Evolutionary conservation across 2,329 filamentous ascomycete species (phyloP).

Genomic region (Curvularia lunata): DNA sequence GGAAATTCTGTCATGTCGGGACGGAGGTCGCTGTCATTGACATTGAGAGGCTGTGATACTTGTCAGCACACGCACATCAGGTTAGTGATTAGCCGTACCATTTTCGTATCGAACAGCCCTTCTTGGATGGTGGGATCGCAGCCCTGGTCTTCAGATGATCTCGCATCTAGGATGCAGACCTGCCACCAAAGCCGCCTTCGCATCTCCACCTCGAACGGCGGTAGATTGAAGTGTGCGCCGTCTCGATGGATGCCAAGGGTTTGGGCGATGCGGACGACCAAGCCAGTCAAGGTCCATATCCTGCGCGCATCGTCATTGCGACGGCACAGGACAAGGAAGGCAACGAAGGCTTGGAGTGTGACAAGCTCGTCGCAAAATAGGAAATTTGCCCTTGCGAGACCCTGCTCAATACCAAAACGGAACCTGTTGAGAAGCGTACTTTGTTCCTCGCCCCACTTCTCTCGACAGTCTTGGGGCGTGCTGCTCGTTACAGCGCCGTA

Average conservation of each 20-base stretch:
- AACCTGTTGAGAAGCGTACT: conserved; percentile 59
- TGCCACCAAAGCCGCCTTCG: conserved; percentile 67
- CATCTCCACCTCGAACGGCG: conserved; percentile 67
- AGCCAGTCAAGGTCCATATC: conserved; percentile 65
- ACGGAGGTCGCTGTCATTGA: conserved; percentile 61
- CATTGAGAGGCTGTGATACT: conserved; percentile 56
- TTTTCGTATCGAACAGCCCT: conserved; percentile 65
- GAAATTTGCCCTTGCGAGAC: conserved; percentile 67
- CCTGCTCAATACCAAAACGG: conserved; percentile 68
- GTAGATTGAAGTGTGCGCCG: conserved; percentile 60
- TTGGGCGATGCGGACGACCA: conserved; percentile 65
- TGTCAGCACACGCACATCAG: conserved; percentile 8
- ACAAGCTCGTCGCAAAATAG: conserved; percentile 67
- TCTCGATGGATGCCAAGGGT: conserved; percentile 67
- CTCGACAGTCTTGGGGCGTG: conserved; percentile 55
- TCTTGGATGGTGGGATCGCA: conserved; percentile 66
- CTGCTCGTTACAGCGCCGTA: conserved; percentile 63
- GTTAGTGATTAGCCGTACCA: conserved; percentile 36
- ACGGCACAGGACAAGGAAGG: conserved; percentile 65
- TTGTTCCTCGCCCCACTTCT: conserved; percentile 60
- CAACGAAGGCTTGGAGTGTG: conserved; percentile 66
- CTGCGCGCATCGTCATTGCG: conserved; percentile 58
- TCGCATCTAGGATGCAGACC: conserved; percentile 63
- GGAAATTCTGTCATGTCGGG: conserved; percentile 59
- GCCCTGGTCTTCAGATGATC: conserved; percentile 68